Evolutionary conservation across 2,329 filamentous ascomycete species (phyloP).

Genomic region (Fusarium nanum): DNA sequence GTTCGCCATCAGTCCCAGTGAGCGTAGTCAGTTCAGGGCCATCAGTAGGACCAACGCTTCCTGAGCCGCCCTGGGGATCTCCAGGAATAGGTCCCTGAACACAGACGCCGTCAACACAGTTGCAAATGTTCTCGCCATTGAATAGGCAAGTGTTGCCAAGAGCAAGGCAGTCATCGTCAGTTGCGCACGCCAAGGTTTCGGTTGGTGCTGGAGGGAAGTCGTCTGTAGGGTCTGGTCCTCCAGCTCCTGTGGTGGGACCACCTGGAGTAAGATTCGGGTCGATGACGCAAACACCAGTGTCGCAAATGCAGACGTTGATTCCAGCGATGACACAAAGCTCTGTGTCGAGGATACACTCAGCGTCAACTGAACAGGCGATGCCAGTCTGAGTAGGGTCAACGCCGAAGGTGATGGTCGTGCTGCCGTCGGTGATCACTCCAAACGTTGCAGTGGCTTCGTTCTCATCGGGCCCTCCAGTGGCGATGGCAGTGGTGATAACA

Average conservation of each 20-base stretch:
- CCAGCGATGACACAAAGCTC: slow-evolving; percentile 7
- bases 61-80: neutral
- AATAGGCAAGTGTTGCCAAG: slow-evolving; percentile 8
- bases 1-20: neutral
- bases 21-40: neutral
- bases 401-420: neutral
- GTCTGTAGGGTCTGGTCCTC: neutral
- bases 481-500: neutral
- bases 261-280: neutral
- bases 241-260: neutral
- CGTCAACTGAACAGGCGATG: slow-evolving; percentile 1
- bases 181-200: neutral
- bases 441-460: neutral
- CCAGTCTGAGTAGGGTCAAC: neutral
- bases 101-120: slow-evolving; percentile 16
- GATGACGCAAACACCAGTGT: neutral
- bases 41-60: neutral
- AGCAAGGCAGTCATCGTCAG: slow-evolving; percentile 15
- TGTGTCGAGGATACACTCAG: slow-evolving; percentile 4
- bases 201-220: neutral
- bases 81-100: slow-evolving; percentile 3
- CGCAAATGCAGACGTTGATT: slow-evolving; percentile 12
- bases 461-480: neutral
- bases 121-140: slow-evolving; percentile 6
- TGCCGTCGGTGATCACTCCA: neutral